Conservation (phyloP, 192 early-diverging fungal genomes). For the Entomortierella parvispora region DNA sequence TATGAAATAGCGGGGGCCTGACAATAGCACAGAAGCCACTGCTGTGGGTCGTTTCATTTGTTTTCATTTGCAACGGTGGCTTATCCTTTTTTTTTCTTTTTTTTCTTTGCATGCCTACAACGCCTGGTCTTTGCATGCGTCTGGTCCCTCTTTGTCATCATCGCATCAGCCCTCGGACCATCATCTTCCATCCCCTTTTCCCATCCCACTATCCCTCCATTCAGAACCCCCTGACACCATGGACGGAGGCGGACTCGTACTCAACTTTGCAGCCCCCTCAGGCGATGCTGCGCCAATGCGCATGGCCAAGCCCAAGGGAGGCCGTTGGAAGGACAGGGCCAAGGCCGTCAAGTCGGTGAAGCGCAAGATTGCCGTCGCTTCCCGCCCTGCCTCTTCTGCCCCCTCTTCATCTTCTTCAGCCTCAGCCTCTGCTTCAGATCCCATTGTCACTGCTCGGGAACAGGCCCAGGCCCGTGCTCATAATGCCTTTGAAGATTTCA, state of each 20-base stretch:
- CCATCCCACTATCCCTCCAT: conserved; percentile 1
- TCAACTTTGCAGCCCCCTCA: conserved; percentile 37
- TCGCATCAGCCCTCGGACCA: conserved; percentile 3
- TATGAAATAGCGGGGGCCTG: too few relatives aligned
- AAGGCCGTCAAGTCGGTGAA: conserved; percentile 46
- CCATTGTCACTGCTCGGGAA: conserved; percentile 1
- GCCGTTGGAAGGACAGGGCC: conserved; percentile 55
- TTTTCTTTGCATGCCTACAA: too few relatives aligned
- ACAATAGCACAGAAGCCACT: too few relatives aligned
- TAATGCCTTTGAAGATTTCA: conserved; percentile 23
- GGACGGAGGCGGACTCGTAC: conserved; percentile 46
- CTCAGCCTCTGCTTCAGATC: not conserved
- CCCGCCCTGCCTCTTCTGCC: not conserved
- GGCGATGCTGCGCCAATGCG: conserved; percentile 14
- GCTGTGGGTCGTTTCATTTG: too few relatives aligned
- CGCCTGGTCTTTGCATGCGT: too few relatives aligned
- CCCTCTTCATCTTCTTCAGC: not conserved
- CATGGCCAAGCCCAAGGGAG: conserved; percentile 45
- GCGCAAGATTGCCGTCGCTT: conserved; percentile 10
- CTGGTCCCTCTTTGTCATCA: not conserved
- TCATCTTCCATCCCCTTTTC: conserved; percentile 6
- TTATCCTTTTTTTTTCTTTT: conserved; percentile 23
- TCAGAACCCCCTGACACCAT: conserved; percentile 13
- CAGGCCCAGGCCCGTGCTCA: conserved; percentile 6
- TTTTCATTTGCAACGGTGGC: too few relatives aligned